Evolutionary conservation across 495 filamentous ascomycete species (phyloP).

Genomic region (Aspergillus asperescens): DNA sequence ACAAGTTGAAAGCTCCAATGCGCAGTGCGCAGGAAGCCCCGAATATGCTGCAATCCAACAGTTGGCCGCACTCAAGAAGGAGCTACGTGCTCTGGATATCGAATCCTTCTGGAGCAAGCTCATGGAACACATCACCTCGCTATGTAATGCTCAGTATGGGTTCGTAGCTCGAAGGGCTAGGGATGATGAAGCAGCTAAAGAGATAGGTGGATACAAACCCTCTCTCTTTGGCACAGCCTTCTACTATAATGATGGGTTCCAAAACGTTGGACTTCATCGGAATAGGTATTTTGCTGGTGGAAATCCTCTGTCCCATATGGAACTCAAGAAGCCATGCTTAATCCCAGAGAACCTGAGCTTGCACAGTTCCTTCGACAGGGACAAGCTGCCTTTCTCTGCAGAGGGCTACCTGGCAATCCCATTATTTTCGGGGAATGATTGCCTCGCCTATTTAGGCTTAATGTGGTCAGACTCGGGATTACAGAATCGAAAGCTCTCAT

Average conservation of each 20-base stretch:
- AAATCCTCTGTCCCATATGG: conserved; percentile 64
- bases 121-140: conserved; percentile 60
- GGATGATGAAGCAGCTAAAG: conserved; percentile 46
- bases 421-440: conserved; percentile 62
- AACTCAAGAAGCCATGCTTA: conserved; percentile 67
- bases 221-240: conserved; percentile 63
- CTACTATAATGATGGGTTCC: conserved; percentile 61
- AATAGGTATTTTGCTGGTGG: conserved; percentile 63
- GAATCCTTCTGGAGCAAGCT: conserved; percentile 63
- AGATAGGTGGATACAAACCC: conserved; percentile 43
- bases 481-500: conserved; percentile 51
- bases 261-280: conserved; percentile 48
- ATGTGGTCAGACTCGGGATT: conserved; percentile 67
- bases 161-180: conserved; percentile 66
- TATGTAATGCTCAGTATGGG: conserved; percentile 62
- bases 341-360: conserved; percentile 59
- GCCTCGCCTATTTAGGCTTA: conserved; percentile 68
- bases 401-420: conserved; percentile 72
- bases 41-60: conserved; percentile 61
- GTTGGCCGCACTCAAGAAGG: conserved; percentile 58
- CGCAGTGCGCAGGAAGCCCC: conserved; percentile 43
- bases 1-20: conserved; percentile 43
- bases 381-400: conserved; percentile 53
- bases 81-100: conserved; percentile 48
- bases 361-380: conserved; percentile 56